Conservation (phyloP, 129 eudicot species). For the Escallonia rubra region DNA sequence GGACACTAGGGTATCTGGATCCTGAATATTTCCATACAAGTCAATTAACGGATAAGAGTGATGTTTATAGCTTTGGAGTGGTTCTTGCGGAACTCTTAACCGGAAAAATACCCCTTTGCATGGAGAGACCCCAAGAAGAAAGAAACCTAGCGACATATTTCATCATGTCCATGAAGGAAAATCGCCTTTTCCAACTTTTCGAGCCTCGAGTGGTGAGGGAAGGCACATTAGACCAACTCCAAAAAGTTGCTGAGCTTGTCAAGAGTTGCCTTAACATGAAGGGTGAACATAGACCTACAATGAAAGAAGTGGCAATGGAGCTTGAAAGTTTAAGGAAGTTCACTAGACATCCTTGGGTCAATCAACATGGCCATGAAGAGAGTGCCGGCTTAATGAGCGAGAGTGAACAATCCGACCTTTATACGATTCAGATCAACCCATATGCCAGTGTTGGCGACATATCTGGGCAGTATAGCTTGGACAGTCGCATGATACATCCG, state of each 20-base stretch:
- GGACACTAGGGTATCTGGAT: slow-evolving; percentile 61
- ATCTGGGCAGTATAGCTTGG: slow-evolving; percentile 16
- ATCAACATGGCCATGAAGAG: slow-evolving; percentile 6
- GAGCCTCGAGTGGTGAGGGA: slow-evolving; percentile 28
- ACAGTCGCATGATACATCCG: slow-evolving; percentile 3
- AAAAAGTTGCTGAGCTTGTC: slow-evolving; percentile 21
- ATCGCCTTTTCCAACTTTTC: slow-evolving; percentile 31
- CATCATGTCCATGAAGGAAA: slow-evolving; percentile 28
- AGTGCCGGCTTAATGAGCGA: neutral
- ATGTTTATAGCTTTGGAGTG: slow-evolving; percentile 43
- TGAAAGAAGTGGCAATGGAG: slow-evolving; percentile 47
- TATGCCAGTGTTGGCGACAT: slow-evolving; percentile 4
- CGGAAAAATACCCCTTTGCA: slow-evolving; percentile 28
- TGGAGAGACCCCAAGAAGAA: slow-evolving; percentile 29
- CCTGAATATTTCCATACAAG: slow-evolving; percentile 55
- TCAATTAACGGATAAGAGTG: slow-evolving; percentile 42
- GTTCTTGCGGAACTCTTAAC: slow-evolving; percentile 38
- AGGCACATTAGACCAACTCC: slow-evolving; percentile 39
- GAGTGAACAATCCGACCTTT: slow-evolving; percentile 16
- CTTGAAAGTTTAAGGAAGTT: slow-evolving; percentile 28
- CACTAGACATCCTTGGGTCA: slow-evolving; percentile 32
- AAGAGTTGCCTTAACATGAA: slow-evolving; percentile 28
- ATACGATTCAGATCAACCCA: slow-evolving; percentile 5
- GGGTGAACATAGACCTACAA: slow-evolving; percentile 42
- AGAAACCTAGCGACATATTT: slow-evolving; percentile 37